A percentile compares a stretch with the other conserved stretches of the same genome.
Conservation (phyloP, 352 stramenopile genomes). For the Phytophthora pinifolia region DNA sequence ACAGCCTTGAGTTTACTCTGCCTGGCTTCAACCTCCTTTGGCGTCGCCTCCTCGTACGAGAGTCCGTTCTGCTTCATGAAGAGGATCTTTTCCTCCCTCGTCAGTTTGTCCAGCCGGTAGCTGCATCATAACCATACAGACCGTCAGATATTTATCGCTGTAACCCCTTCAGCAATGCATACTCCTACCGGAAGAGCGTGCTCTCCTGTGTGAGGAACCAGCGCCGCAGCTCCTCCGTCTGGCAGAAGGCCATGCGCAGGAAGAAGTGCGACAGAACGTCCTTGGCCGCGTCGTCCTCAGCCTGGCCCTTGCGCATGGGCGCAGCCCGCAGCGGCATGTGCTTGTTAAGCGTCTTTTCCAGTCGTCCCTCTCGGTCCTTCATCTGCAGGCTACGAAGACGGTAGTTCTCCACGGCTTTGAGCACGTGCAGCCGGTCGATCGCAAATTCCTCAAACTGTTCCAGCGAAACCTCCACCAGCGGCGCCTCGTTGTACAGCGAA, state of each 20-base stretch:
- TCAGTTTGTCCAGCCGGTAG: constrained; percentile 89
- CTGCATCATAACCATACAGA: constrained; percentile 18
- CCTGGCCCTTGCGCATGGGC: constrained; percentile 44
- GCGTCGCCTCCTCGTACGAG: constrained; percentile 68
- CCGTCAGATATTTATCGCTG: constrained; percentile 9
- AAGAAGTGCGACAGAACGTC: constrained; percentile 98
- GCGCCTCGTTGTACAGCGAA: constrained; percentile 94
- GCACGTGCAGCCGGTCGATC: constrained; percentile 93
- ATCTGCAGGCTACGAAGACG: constrained; percentile 70
- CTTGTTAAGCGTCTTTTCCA: constrained; percentile 88
- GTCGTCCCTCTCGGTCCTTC: constrained; percentile 67
- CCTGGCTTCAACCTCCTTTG: constrained; percentile 63
- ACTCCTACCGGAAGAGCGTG: constrained; percentile 89
- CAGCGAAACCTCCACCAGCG: constrained; percentile 94
- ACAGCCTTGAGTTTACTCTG: constrained; percentile 73
- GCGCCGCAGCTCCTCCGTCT: constrained; percentile 96
- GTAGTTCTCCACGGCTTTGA: constrained; percentile 89
- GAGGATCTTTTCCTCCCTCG: constrained; percentile 82
- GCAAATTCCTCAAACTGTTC: constrained; percentile 99
- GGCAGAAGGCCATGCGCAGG: constrained; percentile 96
- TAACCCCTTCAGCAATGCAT: not conserved
- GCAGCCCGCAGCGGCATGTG: constrained; percentile 69
- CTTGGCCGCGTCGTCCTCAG: constrained; percentile 76
- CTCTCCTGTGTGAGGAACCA: constrained; percentile 98
- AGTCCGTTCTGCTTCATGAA: constrained; percentile 89